Percentiles rank a stretch among this genome's conserved stretches.
phyloP scores from a whole-genome alignment of 345 rosid genomes.

The Populus simonii region DNA sequence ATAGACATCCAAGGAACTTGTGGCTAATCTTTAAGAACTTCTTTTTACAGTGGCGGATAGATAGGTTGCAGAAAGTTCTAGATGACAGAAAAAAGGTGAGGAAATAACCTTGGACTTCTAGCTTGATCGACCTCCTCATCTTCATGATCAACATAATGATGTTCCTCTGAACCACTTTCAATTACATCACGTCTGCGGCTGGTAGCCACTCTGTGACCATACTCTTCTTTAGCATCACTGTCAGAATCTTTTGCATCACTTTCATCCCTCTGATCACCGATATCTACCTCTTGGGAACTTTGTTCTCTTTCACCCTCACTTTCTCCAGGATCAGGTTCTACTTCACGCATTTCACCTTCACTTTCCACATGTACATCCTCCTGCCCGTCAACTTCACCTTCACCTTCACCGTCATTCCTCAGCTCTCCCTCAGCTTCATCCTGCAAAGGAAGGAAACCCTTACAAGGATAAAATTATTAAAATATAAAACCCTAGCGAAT shows the following conservation, averaged over 20 bases:
- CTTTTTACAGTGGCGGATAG: neutral
- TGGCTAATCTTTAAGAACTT: neutral
- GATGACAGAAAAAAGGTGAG: neutral
- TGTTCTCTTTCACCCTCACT: constrained; percentile 93
- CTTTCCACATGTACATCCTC: constrained; percentile 67
- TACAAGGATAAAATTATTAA: neutral
- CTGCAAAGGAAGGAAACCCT: neutral
- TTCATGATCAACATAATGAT: constrained; percentile 59
- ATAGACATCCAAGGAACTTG: constrained; percentile 1
- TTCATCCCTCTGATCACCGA: constrained; percentile 58
- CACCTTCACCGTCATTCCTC: constrained; percentile 47
- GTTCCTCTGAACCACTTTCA: constrained; percentile 82
- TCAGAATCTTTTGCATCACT: constrained; percentile 66
- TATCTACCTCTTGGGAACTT: constrained; percentile 60
- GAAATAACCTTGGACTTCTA: constrained; percentile 59
- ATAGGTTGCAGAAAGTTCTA: neutral
- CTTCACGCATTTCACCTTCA: constrained; percentile 60
- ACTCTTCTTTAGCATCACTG: constrained; percentile 71
- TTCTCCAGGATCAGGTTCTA: constrained; percentile 78
- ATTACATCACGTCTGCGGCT: constrained; percentile 59
- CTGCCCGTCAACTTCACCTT: constrained; percentile 55
- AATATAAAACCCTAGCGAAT: neutral
- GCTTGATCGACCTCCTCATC: constrained; percentile 90
- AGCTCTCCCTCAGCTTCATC: constrained; percentile 74
- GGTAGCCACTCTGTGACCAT: constrained; percentile 54